Percentiles rank a stretch among this genome's conserved stretches.
phyloP scores from a whole-genome alignment of 768 basidiomycete species.

The Boletellus emodensis region DNA sequence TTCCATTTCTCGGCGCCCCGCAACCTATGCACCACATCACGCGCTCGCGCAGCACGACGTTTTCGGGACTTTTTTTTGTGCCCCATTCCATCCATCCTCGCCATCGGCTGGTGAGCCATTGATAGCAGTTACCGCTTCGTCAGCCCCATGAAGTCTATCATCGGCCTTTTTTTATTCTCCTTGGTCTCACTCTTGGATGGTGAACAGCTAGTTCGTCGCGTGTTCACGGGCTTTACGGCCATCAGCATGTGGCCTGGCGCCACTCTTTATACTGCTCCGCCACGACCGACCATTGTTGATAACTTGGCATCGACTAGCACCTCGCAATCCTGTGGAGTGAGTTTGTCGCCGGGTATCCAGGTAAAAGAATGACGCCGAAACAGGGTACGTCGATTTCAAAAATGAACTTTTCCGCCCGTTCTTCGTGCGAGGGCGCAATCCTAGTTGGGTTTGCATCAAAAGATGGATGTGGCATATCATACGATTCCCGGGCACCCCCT shows the following conservation, averaged over 20 bases:
- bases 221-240: neutral
- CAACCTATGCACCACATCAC: neutral
- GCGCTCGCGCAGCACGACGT: neutral
- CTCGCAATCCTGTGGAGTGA: neutral
- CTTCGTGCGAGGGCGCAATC: neutral
- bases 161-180: neutral
- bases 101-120: neutral
- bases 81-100: neutral
- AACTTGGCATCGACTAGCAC: neutral
- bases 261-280: neutral
- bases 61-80: neutral
- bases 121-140: neutral
- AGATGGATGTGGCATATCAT: neutral
- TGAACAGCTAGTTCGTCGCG: neutral
- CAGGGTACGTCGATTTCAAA: neutral
- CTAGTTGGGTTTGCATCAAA: neutral
- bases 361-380: neutral
- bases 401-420: neutral
- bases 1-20: neutral
- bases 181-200: neutral
- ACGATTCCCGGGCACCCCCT: neutral
- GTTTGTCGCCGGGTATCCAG: neutral
- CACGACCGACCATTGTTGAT: neutral
- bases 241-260: neutral
- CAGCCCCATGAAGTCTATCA: neutral